A percentile compares a stretch with the other conserved stretches of the same genome.
phyloP scores from a whole-genome alignment of 345 rosid species.

The Ricinus communis region DNA sequence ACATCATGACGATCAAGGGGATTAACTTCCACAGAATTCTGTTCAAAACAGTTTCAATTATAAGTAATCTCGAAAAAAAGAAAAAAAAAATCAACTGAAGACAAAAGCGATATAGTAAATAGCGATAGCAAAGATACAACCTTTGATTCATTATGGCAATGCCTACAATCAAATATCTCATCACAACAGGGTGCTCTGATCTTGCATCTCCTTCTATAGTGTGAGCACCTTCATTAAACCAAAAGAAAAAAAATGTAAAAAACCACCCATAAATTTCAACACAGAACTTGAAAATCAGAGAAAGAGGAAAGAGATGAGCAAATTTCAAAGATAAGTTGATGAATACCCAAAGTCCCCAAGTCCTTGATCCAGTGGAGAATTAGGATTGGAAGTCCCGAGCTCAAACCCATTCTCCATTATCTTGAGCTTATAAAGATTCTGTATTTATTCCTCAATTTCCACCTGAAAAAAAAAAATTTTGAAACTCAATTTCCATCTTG shows the following conservation, averaged over 20 bases:
- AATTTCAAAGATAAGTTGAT: background rate
- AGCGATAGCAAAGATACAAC: slow-evolving; percentile 32
- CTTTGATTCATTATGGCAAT: slow-evolving; percentile 89
- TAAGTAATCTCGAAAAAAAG: background rate
- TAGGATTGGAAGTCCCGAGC: too few relatives aligned
- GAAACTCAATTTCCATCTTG: background rate
- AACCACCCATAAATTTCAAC: too few relatives aligned
- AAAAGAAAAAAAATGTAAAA: slow-evolving; percentile 9
- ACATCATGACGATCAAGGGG: slow-evolving; percentile 45
- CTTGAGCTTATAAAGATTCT: background rate
- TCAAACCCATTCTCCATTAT: too few relatives aligned
- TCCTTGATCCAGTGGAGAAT: too few relatives aligned
- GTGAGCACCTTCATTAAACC: slow-evolving; percentile 54
- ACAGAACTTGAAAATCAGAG: too few relatives aligned
- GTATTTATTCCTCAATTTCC: background rate
- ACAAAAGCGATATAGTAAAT: background rate
- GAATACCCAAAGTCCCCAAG: slow-evolving; percentile 32
- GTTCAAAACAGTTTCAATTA: background rate
- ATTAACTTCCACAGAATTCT: slow-evolving; percentile 41
- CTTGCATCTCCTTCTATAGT: slow-evolving; percentile 81
- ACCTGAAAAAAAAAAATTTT: slow-evolving; percentile 15
- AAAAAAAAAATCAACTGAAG: background rate
- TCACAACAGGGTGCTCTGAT: slow-evolving; percentile 84
- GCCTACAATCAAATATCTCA: slow-evolving; percentile 80
- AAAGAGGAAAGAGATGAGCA: background rate